These are phyloP conservation scores for Anthoceros angustus DNA, from an alignment of 225 moss, liverwort and hornwort species.

Conservation along the genomic window DNA sequence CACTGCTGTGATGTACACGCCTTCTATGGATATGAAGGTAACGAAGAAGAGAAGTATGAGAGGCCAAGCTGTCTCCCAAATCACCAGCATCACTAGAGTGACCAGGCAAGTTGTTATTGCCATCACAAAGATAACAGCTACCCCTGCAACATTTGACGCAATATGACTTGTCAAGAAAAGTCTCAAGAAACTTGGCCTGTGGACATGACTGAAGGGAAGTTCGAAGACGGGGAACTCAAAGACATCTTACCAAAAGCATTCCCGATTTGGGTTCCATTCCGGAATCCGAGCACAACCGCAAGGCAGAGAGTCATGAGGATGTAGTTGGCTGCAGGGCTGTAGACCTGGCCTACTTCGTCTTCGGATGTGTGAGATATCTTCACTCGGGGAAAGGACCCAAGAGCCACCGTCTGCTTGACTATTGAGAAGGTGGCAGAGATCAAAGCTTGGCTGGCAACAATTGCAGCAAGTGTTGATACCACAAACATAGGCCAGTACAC, in stretches of 20 bases:
- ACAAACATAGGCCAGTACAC: slow-evolving; percentile 75
- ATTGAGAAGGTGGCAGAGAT: slow-evolving; percentile 77
- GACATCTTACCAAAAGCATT: slow-evolving; percentile 63
- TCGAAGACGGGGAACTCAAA: neutral
- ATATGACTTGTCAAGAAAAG: neutral
- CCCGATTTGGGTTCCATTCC: slow-evolving; percentile 39
- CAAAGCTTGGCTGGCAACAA: slow-evolving; percentile 74
- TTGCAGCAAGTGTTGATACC: slow-evolving; percentile 56
- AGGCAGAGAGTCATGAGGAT: slow-evolving; percentile 54
- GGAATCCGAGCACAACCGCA: slow-evolving; percentile 52
- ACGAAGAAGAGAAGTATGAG: slow-evolving; percentile 27
- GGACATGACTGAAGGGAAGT: neutral
- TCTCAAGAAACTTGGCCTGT: neutral
- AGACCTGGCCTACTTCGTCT: slow-evolving; percentile 50
- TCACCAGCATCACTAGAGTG: slow-evolving; percentile 53
- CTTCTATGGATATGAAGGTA: slow-evolving; percentile 42
- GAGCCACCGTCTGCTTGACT: slow-evolving; percentile 55
- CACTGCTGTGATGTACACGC: slow-evolving; percentile 53
- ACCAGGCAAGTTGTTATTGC: slow-evolving; percentile 42
- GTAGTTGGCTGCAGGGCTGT: slow-evolving; percentile 68
- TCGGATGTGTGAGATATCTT: slow-evolving; percentile 60
- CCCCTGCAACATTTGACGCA: slow-evolving; percentile 28
- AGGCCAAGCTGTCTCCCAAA: slow-evolving; percentile 49
- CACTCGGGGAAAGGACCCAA: slow-evolving; percentile 71
- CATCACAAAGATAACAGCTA: slow-evolving; percentile 70